A percentile compares a stretch with the other conserved stretches of the same genome.
Conservation (phyloP, 176 grass and related monocot species). For the Olyra latifolia region DNA sequence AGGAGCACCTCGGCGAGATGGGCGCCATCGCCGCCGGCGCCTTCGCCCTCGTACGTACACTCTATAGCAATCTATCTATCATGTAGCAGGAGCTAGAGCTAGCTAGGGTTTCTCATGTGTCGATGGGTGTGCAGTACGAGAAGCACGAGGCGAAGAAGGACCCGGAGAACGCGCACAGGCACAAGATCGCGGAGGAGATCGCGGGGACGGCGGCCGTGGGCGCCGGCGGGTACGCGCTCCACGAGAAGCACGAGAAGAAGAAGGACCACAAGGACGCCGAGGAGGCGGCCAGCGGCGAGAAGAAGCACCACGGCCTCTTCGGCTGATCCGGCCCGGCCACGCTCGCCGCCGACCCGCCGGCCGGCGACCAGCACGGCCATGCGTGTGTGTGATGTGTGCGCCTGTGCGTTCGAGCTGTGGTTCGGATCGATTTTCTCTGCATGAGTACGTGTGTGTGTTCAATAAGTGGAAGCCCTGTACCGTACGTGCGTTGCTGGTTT, state of each 20-base stretch:
- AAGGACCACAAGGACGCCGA: slow-evolving; percentile 69
- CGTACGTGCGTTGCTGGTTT: not conserved
- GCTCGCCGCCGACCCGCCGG: not conserved
- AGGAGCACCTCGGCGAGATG: slow-evolving; percentile 77
- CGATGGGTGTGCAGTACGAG: slow-evolving; percentile 74
- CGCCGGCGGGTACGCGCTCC: slow-evolving; percentile 70
- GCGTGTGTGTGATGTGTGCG: not conserved
- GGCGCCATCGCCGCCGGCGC: slow-evolving; percentile 55
- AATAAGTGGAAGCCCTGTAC: slow-evolving; percentile 7
- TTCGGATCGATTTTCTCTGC: slow-evolving; percentile 15
- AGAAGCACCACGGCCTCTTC: slow-evolving; percentile 85
- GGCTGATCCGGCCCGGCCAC: slow-evolving; percentile 8
- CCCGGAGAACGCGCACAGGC: slow-evolving; percentile 67
- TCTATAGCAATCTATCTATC: too few relatives aligned
- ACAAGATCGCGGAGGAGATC: slow-evolving; percentile 88
- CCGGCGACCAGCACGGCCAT: not conserved
- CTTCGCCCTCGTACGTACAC: slow-evolving; percentile 67
- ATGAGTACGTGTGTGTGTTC: not conserved
- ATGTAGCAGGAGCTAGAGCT: too few relatives aligned
- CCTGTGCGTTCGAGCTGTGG: not conserved
- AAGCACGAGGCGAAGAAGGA: slow-evolving; percentile 94
- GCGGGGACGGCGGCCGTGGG: slow-evolving; percentile 62
- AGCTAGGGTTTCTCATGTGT: too few relatives aligned
- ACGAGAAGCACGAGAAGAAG: slow-evolving; percentile 97
- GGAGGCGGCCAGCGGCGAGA: slow-evolving; percentile 61